Conservation (phyloP, 352 stramenopile genomes). For the Phytophthora cactorum region DNA sequence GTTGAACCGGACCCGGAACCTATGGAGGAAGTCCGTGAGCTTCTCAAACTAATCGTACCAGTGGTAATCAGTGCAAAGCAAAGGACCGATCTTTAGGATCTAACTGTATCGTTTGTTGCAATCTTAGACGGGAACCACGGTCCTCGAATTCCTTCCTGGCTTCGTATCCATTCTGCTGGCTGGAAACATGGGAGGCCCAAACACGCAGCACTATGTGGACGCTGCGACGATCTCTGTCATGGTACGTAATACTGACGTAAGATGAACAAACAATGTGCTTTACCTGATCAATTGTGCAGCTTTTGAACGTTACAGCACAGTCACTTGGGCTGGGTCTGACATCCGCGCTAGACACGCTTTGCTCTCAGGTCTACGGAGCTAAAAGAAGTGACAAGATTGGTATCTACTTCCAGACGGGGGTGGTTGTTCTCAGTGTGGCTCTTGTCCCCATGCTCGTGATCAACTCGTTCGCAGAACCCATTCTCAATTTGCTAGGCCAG, state of each 20-base stretch:
- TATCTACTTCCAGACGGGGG: conserved; percentile 68
- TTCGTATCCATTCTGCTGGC: not conserved
- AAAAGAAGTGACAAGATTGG: conserved; percentile 64
- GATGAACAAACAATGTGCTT: not conserved
- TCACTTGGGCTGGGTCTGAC: conserved; percentile 61
- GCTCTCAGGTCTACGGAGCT: conserved; percentile 62
- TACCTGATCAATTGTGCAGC: not conserved
- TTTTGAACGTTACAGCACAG: conserved; percentile 26
- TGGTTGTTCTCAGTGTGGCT: conserved; percentile 49
- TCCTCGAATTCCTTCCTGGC: not conserved
- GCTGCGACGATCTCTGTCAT: not conserved
- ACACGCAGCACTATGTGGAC: not conserved
- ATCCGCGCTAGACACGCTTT: conserved; percentile 79
- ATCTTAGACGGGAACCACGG: not conserved
- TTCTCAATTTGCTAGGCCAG: conserved; percentile 53
- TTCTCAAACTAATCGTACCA: not conserved
- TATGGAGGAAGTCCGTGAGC: not conserved
- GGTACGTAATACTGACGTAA: not conserved
- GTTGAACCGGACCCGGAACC: not conserved
- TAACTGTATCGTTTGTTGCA: not conserved
- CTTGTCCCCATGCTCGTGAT: conserved; percentile 31
- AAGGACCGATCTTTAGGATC: not conserved
- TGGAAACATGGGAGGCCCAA: not conserved
- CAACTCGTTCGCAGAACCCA: conserved; percentile 52
- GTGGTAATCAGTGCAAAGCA: not conserved